phyloP scores from a whole-genome alignment of 148 eudicot genomes.

The Heliamphora exappendiculata region DNA sequence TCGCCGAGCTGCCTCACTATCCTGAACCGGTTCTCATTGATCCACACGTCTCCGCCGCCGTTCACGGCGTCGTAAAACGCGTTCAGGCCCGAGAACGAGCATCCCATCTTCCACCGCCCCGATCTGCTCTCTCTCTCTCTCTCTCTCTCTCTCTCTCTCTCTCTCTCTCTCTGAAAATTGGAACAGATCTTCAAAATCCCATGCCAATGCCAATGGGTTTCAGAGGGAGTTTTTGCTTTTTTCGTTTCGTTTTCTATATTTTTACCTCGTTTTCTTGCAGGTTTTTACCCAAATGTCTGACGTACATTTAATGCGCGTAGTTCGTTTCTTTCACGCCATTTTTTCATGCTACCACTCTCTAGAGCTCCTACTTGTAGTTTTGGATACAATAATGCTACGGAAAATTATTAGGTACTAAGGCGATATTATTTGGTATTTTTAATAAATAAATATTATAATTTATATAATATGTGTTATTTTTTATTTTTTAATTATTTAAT shows the following conservation, averaged over 20 bases:
- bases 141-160: neutral
- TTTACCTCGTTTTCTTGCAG: neutral
- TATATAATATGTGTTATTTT: too few species aligned
- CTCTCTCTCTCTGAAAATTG: neutral
- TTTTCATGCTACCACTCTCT: neutral
- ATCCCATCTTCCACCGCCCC: conserved; percentile 49
- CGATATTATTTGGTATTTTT: too few species aligned
- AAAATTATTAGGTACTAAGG: too few species aligned
- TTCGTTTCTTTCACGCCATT: too few species aligned
- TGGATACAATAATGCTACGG: too few species aligned
- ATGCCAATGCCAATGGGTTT: neutral
- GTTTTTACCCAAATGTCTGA: too few species aligned
- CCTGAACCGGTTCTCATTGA: conserved; percentile 82
- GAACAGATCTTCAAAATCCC: neutral
- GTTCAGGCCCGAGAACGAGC: conserved; percentile 89
- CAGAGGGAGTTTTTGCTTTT: neutral
- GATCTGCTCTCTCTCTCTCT: neutral
- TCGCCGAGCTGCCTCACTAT: conserved; percentile 81
- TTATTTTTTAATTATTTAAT: too few species aligned
- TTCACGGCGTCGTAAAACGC: conserved; percentile 83
- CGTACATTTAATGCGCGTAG: too few species aligned
- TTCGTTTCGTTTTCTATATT: too few species aligned
- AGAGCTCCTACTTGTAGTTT: too few species aligned
- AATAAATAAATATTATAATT: too few species aligned
- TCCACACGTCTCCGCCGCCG: conserved; percentile 95